Base-by-base conservation (phyloP, 352 stramenopile species). In the Plasmopara muralis region DNA sequence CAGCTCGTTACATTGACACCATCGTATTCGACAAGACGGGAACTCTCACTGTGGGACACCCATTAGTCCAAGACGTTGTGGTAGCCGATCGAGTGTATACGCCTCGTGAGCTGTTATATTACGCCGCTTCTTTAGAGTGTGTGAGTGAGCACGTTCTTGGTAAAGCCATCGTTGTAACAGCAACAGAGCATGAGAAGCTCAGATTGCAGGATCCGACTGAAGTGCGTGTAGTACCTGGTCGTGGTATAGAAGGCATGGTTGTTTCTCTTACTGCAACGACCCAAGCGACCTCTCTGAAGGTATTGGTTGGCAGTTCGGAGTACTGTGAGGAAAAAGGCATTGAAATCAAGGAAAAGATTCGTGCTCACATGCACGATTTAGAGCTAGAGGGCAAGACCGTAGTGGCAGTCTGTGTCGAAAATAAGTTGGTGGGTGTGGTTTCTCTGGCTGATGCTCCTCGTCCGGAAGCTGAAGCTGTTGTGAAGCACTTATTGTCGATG, bases 1-100 rank as follows among this genome's bases (percentile, higher is more conserved):
- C 87, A 3, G 77, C 83, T 12, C 77, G 77, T 4, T 87, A 95
- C 55, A 84, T 96, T 1, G 81, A 87, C 30, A 85, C 80, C 18
- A 86, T 91, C 28, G 90, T 95, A 28, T 97, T 97, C 58, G 91
- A 97, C 61, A 97, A 97, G 68, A 97, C 90, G 2, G 90, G 90
- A 1, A 97, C 91, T 9, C 60, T 97, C 1, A 97, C 91, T 1
- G 70, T 83, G 14, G 85, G 83, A 30, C 77, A 87, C 16, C 80
- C 82, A 15, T 87, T 69, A 0, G 80, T 93, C 7, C 85, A 74
- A 15, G 83, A 94, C 44, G 75, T 94, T 0, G 69, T 91, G 13
- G 68, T 92, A 35, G 62, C 74, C 2, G 74, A 89, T 50, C 70
- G 76, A 9, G 52, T 63, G 15, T 79, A 74, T 54, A 85, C 81